These are phyloP conservation scores for Phytophthora megakarya DNA, from an alignment of 352 stramenopile species.

Conservation along the genomic window DNA sequence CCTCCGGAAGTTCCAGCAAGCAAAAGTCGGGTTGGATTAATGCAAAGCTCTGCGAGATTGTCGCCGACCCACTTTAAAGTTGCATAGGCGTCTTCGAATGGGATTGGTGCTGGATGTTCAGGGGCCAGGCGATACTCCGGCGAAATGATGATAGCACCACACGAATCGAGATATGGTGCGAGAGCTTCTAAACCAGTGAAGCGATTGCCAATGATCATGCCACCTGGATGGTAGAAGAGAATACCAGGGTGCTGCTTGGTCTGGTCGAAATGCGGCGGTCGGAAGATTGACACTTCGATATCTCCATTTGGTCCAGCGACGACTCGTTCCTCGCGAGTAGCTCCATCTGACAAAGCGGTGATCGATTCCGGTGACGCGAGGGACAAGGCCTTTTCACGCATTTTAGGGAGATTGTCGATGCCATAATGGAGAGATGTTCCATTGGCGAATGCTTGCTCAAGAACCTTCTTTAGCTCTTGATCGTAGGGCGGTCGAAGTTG, in stretches of 20 bases:
- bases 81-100: conserved; percentile 29
- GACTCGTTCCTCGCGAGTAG: conserved; percentile 18
- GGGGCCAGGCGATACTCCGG: conserved; percentile 35
- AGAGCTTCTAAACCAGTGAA: conserved; percentile 23
- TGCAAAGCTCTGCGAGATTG: conserved; percentile 15
- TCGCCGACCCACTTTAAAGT: conserved; percentile 21
- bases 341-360: conserved; percentile 3
- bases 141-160: conserved; percentile 29
- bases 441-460: conserved; percentile 19
- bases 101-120: conserved; percentile 24
- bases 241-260: conserved; percentile 28
- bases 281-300: conserved; percentile 28
- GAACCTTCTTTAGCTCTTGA: conserved; percentile 14
- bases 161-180: conserved; percentile 23
- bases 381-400: conserved; percentile 14
- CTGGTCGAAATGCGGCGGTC: conserved; percentile 14
- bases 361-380: conserved; percentile 9
- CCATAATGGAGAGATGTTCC: conserved; percentile 18
- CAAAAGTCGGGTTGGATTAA: conserved; percentile 23
- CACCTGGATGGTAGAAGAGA: conserved; percentile 37
- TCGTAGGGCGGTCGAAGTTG: conserved; percentile 27
- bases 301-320: conserved; percentile 24
- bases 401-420: conserved; percentile 12
- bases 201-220: conserved; percentile 36
- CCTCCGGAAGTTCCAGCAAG: conserved; percentile 31